These are phyloP conservation scores for Amborella trichopoda DNA, from an alignment of 164 flowering plant species.

Conservation along the genomic window DNA sequence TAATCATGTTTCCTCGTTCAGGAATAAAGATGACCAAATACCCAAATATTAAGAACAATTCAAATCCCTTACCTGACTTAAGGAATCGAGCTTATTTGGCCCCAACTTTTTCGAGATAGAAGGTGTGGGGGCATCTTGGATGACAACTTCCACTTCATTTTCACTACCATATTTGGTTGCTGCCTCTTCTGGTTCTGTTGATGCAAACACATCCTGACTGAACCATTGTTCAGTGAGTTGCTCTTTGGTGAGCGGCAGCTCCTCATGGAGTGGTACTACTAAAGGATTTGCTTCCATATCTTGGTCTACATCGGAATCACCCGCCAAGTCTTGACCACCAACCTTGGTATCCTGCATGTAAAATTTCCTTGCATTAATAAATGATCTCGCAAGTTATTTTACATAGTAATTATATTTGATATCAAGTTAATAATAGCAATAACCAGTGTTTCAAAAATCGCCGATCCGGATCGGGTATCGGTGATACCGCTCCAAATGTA, in stretches of 20 bases:
- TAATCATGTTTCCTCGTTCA: no score
- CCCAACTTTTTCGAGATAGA: slow-evolving; percentile 13
- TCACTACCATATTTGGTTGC: slow-evolving; percentile 37
- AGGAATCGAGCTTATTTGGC: slow-evolving; percentile 8
- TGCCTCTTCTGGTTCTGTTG: slow-evolving; percentile 43
- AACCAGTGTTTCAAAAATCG: no score
- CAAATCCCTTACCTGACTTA: no score
- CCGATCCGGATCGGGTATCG: no score
- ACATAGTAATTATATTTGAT: no score
- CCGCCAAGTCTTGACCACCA: no score
- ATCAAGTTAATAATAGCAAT: no score
- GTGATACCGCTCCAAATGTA: no score
- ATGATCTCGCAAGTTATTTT: no score
- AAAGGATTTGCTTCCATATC: slow-evolving; percentile 74
- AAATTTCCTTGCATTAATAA: no score
- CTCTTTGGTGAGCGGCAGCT: slow-evolving; percentile 41
- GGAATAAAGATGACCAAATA: no score
- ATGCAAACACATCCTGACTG: slow-evolving; percentile 77
- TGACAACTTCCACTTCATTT: slow-evolving; percentile 51
- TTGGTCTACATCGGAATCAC: slow-evolving; percentile 68
- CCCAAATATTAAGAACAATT: slow-evolving; percentile 6
- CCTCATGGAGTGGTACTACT: slow-evolving; percentile 54
- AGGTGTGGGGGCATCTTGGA: slow-evolving; percentile 9
- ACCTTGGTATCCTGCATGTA: no score
- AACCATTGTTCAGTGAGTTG: slow-evolving; percentile 73